Conservation (phyloP, 306 rosid genomes). For the Vigna reflexopilosa region DNA sequence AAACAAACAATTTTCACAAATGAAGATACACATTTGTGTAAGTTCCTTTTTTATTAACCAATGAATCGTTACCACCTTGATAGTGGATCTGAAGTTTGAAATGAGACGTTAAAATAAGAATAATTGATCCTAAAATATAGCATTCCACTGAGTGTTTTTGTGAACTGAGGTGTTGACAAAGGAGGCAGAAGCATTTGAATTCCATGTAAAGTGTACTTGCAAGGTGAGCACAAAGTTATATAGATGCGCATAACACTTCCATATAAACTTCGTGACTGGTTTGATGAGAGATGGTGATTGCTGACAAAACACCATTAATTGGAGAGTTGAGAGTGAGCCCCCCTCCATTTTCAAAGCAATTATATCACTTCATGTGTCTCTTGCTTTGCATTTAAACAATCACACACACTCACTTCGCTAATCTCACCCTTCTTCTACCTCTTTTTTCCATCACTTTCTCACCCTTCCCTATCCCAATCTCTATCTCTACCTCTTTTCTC, state of each 20-base stretch:
- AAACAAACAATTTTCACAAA: too few relatives aligned
- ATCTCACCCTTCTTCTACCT: slow-evolving; percentile 6
- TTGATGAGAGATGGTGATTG: slow-evolving; percentile 40
- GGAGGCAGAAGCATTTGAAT: slow-evolving; percentile 10
- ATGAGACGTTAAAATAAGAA: too few relatives aligned
- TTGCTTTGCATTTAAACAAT: slow-evolving; percentile 57
- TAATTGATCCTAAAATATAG: too few relatives aligned
- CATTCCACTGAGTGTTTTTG: neutral
- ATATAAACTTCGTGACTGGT: slow-evolving; percentile 51
- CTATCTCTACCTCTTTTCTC: neutral
- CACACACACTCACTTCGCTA: slow-evolving; percentile 38
- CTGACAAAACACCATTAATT: slow-evolving; percentile 45
- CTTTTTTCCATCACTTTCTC: slow-evolving; percentile 25
- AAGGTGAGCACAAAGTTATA: neutral
- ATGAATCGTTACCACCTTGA: too few relatives aligned
- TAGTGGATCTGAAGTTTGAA: too few relatives aligned
- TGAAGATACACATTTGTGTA: too few relatives aligned
- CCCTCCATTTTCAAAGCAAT: slow-evolving; percentile 46
- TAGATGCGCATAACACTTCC: neutral
- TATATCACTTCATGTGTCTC: slow-evolving; percentile 73
- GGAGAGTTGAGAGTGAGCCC: slow-evolving; percentile 27
- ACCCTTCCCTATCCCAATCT: too few relatives aligned
- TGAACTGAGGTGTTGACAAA: neutral
- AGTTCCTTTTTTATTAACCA: too few relatives aligned
- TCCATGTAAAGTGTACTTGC: neutral